These are phyloP conservation scores for Guyanaporus albipodus DNA, from an alignment of 768 basidiomycete species.

Conservation along the genomic window DNA sequence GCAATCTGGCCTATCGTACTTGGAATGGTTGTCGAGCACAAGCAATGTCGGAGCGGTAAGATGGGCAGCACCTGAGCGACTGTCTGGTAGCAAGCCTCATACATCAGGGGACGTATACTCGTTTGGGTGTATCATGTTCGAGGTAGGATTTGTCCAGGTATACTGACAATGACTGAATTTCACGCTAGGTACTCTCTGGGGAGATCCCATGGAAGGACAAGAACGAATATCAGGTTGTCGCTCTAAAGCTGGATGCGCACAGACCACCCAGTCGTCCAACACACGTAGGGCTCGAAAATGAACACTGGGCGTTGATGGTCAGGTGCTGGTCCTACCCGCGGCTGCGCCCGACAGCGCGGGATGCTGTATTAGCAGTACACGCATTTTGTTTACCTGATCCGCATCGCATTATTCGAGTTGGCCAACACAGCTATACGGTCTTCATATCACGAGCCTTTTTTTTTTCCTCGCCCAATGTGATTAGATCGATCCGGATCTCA, in stretches of 20 bases:
- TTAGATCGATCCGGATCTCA: too few relatives aligned
- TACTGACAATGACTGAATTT: neutral
- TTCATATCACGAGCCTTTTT: too few relatives aligned
- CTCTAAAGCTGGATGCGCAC: neutral
- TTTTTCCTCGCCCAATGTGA: too few relatives aligned
- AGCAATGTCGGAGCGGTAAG: neutral
- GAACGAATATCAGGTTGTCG: neutral
- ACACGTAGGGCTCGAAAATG: neutral
- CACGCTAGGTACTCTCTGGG: neutral
- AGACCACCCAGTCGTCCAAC: neutral
- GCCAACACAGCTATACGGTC: too few relatives aligned
- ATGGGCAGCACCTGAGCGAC: conserved; percentile 3
- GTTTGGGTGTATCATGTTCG: neutral
- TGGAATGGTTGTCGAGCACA: neutral
- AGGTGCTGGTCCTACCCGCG: conserved; percentile 4
- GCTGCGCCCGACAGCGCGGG: too few relatives aligned
- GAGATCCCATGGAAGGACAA: conserved; percentile 6
- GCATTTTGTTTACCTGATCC: too few relatives aligned
- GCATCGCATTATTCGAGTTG: too few relatives aligned
- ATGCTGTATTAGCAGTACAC: too few relatives aligned
- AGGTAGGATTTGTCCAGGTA: neutral
- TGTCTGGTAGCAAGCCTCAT: neutral
- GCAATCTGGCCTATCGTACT: neutral
- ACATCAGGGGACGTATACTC: conserved; percentile 1
- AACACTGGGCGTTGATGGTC: conserved; percentile 2